A percentile compares a stretch with the other conserved stretches of the same genome.
Evolutionary conservation across 2,329 filamentous ascomycete genomes (phyloP).

Genomic region (Colletotrichum sp.): DNA sequence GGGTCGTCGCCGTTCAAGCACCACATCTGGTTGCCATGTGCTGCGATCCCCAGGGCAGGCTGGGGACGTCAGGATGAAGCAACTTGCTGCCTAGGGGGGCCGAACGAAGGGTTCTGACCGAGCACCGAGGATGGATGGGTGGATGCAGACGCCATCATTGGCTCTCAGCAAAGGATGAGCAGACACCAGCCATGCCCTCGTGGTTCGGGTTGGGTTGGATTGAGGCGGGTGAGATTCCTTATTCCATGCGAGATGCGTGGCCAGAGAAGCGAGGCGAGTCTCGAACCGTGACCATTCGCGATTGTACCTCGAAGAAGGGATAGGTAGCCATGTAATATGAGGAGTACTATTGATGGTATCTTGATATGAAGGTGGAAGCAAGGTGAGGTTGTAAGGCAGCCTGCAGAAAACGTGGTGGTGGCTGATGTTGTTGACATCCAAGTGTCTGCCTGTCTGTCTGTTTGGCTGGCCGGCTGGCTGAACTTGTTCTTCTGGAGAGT

Average conservation of each 20-base stretch:
- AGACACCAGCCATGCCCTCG: background rate
- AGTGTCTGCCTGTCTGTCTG: background rate
- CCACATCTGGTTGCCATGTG: conserved; percentile 7
- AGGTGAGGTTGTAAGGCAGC: background rate
- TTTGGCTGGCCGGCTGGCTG: background rate
- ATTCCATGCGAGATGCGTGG: background rate
- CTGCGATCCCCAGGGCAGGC: background rate
- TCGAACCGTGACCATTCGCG: background rate
- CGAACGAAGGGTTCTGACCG: background rate
- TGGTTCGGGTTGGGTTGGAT: conserved; percentile 2
- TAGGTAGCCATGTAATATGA: background rate
- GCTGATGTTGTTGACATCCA: background rate
- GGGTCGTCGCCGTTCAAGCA: conserved; percentile 10
- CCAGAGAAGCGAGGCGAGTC: background rate
- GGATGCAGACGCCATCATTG: background rate
- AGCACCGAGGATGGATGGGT: background rate
- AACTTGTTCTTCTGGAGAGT: background rate
- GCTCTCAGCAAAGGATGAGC: background rate
- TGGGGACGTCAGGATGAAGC: background rate
- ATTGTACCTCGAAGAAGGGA: background rate
- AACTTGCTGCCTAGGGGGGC: background rate
- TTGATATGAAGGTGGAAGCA: background rate
- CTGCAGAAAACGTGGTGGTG: background rate
- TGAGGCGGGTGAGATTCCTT: conserved; percentile 12
- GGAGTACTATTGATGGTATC: background rate